Percentiles rank a stretch among this genome's conserved stretches.
These are phyloP conservation scores for Tripterygium wilfordii DNA, from an alignment of 177 flowering plant genomes.

Conservation along the genomic window DNA sequence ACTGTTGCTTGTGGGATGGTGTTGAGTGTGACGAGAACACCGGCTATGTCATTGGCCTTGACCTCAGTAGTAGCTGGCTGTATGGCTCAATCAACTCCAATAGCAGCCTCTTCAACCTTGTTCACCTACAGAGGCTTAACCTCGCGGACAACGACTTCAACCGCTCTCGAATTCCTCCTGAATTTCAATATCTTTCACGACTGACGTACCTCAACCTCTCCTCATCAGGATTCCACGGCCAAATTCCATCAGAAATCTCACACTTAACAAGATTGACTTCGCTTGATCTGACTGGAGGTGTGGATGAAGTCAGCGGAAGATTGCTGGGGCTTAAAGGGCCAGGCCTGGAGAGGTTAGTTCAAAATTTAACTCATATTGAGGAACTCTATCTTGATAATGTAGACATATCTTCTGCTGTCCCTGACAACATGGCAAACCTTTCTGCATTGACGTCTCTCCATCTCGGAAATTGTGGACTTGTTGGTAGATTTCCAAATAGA, in stretches of 20 bases:
- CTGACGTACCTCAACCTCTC: slow-evolving; percentile 10
- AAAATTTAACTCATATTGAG: no score
- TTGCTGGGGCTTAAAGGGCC: neutral
- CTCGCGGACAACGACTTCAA: slow-evolving; percentile 5
- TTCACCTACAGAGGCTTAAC: slow-evolving; percentile 1
- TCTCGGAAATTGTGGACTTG: neutral
- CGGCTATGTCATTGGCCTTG: neutral
- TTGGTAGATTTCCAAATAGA: neutral
- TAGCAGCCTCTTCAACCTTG: slow-evolving; percentile 3
- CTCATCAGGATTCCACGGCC: neutral
- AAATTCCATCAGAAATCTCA: slow-evolving; percentile 10
- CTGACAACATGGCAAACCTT: neutral
- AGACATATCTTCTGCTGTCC: neutral
- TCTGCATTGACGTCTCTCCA: neutral
- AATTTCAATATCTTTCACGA: neutral
- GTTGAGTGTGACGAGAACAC: neutral
- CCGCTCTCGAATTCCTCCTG: slow-evolving; percentile 1
- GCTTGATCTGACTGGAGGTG: slow-evolving; percentile 3
- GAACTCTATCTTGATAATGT: no score
- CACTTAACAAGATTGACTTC: slow-evolving; percentile 1
- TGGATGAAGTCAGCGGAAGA: neutral
- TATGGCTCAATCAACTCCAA: slow-evolving; percentile 6
- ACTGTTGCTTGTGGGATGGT: neutral
- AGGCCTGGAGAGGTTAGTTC: neutral
- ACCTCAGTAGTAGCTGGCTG: slow-evolving; percentile 6